Evolutionary conservation across 2,329 filamentous ascomycete species (phyloP).

Genomic region (Talaromyces atroroseus): DNA sequence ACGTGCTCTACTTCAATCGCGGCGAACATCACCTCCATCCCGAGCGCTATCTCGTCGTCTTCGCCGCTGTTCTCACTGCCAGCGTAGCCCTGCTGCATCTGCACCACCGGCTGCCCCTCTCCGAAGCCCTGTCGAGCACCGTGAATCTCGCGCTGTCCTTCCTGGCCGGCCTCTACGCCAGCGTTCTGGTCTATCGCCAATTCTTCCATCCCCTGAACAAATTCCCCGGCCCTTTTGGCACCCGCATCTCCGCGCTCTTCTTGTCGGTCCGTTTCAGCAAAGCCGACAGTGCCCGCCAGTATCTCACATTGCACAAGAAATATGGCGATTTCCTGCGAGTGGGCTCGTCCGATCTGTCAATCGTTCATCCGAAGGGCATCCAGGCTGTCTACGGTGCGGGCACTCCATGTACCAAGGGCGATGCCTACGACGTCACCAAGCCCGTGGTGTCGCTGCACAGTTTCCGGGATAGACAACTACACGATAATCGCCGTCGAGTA

Average conservation of each 20-base stretch:
- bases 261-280: conserved; percentile 19
- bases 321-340: conserved; percentile 34
- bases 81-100: background rate
- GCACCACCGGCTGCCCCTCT: background rate
- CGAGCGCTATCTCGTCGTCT: conserved; percentile 12
- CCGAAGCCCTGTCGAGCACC: background rate
- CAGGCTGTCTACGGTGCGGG: conserved; percentile 33
- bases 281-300: conserved; percentile 21
- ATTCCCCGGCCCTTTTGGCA: conserved; percentile 24
- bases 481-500: conserved; percentile 35
- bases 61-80: conserved; percentile 10
- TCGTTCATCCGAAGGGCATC: conserved; percentile 32
- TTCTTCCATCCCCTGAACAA: conserved; percentile 16
- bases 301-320: conserved; percentile 27
- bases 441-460: conserved; percentile 36
- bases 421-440: conserved; percentile 36
- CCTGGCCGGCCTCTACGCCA: conserved; percentile 19
- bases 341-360: conserved; percentile 32
- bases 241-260: conserved; percentile 30
- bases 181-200: conserved; percentile 25
- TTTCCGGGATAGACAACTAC: conserved; percentile 29
- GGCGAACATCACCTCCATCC: conserved; percentile 19
- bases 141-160: background rate
- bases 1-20: conserved; percentile 16
- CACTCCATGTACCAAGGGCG: conserved; percentile 35